These are phyloP conservation scores for Eimeria brunetti DNA, from an alignment of 169 alveolate genomes.

Conservation along the genomic window DNA sequence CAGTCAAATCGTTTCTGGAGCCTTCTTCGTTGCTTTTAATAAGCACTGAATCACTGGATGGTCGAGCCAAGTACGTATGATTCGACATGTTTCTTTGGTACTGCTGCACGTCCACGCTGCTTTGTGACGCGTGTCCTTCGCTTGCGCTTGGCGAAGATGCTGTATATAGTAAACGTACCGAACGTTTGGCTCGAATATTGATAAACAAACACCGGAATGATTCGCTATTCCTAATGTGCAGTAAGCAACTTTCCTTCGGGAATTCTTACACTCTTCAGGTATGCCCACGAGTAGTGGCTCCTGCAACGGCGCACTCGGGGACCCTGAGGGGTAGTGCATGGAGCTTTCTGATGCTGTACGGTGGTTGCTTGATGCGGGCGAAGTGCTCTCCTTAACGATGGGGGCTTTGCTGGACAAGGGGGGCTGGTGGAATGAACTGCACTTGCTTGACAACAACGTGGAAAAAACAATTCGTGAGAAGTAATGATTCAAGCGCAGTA, in stretches of 20 bases:
- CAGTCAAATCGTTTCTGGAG: background rate
- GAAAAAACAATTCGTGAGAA: background rate
- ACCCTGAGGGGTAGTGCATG: constrained; percentile 17
- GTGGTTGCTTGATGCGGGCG: background rate
- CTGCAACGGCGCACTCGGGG: constrained; percentile 39
- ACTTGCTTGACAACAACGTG: background rate
- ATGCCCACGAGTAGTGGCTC: constrained; percentile 70
- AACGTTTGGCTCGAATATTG: background rate
- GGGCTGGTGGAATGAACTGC: background rate
- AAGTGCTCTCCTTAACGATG: background rate
- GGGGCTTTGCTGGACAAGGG: background rate
- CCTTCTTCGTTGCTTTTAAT: constrained; percentile 37
- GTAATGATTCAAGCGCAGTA: background rate
- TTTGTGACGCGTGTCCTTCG: constrained; percentile 33
- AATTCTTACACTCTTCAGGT: constrained; percentile 45
- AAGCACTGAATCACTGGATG: constrained; percentile 58
- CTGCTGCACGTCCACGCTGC: constrained; percentile 24
- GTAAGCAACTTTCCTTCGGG: background rate
- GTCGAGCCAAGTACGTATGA: constrained; percentile 70
- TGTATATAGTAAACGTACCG: background rate
- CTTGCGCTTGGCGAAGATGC: constrained; percentile 23
- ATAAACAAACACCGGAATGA: background rate
- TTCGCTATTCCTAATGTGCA: background rate
- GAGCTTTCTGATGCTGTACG: constrained; percentile 28
- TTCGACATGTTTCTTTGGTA: constrained; percentile 45